Evolutionary conservation across 495 filamentous ascomycete species (phyloP).

Genomic region (Penicillium verhagenii): DNA sequence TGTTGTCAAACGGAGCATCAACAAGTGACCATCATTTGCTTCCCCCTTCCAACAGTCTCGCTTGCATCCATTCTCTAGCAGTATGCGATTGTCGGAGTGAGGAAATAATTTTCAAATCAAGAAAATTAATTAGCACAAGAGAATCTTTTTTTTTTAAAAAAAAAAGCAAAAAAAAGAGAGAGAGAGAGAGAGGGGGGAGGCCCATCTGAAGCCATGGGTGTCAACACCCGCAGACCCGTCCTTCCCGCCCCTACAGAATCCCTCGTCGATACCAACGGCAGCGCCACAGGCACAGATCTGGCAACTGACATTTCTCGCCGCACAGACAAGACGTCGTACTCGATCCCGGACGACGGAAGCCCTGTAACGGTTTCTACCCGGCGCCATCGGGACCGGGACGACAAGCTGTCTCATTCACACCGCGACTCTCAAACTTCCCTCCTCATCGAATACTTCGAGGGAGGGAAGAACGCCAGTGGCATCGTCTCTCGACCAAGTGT

Average conservation of each 20-base stretch:
- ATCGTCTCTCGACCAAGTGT: conserved; percentile 79
- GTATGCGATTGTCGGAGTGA: conserved; percentile 39
- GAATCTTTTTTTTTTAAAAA: not conserved
- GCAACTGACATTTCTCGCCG: conserved; percentile 74
- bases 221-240: conserved; percentile 65
- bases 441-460: conserved; percentile 97
- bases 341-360: conserved; percentile 92
- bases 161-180: conserved; percentile 1
- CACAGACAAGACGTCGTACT: conserved; percentile 81
- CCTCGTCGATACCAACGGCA: conserved; percentile 60
- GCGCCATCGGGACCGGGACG: conserved; percentile 52
- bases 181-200: not conserved
- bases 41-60: conserved; percentile 12
- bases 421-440: conserved; percentile 83
- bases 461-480: conserved; percentile 63
- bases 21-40: conserved; percentile 6
- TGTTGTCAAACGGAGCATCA: conserved; percentile 18
- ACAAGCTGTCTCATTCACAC: conserved; percentile 49
- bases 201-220: conserved; percentile 59
- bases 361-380: conserved; percentile 82
- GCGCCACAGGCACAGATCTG: conserved; percentile 67
- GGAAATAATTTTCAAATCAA: not conserved
- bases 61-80: conserved; percentile 26
- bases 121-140: conserved; percentile 5
- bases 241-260: conserved; percentile 80